Evolutionary conservation across 257 asterid genomes (phyloP).

Genomic region (Osmanthus fragrans): DNA sequence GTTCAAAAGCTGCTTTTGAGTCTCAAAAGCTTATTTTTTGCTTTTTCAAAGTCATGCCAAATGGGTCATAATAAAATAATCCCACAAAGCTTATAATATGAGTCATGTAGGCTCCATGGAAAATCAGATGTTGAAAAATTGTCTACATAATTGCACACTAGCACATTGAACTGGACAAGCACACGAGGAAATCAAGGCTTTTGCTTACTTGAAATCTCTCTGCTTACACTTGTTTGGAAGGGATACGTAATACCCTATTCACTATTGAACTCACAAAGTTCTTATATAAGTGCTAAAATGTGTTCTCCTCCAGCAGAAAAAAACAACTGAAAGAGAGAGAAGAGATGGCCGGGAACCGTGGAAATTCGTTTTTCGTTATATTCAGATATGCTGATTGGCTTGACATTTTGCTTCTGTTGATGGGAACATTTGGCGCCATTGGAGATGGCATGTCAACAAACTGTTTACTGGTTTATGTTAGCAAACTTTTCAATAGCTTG

Average conservation of each 20-base stretch:
- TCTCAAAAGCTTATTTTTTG: too few relatives aligned
- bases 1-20: too few relatives aligned
- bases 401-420: slow-evolving; percentile 64
- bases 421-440: slow-evolving; percentile 89
- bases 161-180: background rate
- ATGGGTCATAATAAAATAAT: background rate
- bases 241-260: too few relatives aligned
- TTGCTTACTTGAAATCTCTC: background rate
- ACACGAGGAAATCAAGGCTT: background rate
- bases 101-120: slow-evolving; percentile 18
- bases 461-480: slow-evolving; percentile 65
- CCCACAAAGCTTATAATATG: background rate
- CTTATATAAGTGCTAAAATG: slow-evolving; percentile 22
- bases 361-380: slow-evolving; percentile 40
- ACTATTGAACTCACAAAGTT: background rate
- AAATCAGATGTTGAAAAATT: slow-evolving; percentile 5
- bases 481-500: slow-evolving; percentile 72
- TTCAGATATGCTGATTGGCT: slow-evolving; percentile 69
- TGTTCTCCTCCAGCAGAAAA: slow-evolving; percentile 24
- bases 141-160: background rate
- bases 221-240: background rate
- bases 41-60: too few relatives aligned
- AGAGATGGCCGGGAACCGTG: slow-evolving; percentile 13
- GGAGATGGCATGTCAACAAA: slow-evolving; percentile 92
- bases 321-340: slow-evolving; percentile 15